phyloP scores from a whole-genome alignment of 2,329 filamentous ascomycete genomes.

The Scedosporium boydii region DNA sequence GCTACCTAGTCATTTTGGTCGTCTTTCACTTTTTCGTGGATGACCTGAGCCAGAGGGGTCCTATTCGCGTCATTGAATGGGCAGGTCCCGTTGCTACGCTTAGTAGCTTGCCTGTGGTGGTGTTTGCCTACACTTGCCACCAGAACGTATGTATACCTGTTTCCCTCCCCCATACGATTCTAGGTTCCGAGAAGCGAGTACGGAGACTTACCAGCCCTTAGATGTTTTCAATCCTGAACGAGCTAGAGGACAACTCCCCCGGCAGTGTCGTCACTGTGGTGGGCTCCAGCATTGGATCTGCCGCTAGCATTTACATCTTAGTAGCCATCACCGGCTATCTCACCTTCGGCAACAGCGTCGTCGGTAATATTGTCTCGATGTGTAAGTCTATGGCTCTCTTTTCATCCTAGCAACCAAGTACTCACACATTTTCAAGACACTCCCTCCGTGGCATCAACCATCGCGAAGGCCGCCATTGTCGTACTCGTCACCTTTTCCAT shows the following conservation, averaged over 20 bases:
- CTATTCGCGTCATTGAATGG: constrained; percentile 69
- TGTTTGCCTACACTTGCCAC: constrained; percentile 99
- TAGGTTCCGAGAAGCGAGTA: no score
- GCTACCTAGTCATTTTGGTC: constrained; percentile 85
- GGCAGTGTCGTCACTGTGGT: constrained; percentile 67
- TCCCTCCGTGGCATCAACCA: constrained; percentile 72
- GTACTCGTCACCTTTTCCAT: constrained; percentile 94
- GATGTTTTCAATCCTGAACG: constrained; percentile 99
- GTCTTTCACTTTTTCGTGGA: constrained; percentile 87
- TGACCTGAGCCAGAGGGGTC: constrained; percentile 61
- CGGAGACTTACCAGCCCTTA: constrained; percentile 23
- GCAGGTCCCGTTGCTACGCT: constrained; percentile 69
- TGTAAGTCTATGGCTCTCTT: constrained; percentile 46
- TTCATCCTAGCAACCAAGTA: not conserved
- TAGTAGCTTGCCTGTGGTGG: constrained; percentile 84
- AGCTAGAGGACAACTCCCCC: constrained; percentile 78
- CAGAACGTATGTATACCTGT: constrained; percentile 61
- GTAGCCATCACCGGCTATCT: constrained; percentile 94
- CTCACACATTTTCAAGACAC: constrained; percentile 36
- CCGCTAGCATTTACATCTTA: constrained; percentile 78
- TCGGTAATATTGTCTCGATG: constrained; percentile 90
- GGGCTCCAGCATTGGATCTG: constrained; percentile 73
- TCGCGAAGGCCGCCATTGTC: constrained; percentile 91
- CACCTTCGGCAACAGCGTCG: constrained; percentile 83
- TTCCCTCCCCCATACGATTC: not conserved